Evolutionary conservation across 495 filamentous ascomycete species (phyloP), one percentile per base, ranked within the genome.

Genomic region (Podospora appendiculata): DNA sequence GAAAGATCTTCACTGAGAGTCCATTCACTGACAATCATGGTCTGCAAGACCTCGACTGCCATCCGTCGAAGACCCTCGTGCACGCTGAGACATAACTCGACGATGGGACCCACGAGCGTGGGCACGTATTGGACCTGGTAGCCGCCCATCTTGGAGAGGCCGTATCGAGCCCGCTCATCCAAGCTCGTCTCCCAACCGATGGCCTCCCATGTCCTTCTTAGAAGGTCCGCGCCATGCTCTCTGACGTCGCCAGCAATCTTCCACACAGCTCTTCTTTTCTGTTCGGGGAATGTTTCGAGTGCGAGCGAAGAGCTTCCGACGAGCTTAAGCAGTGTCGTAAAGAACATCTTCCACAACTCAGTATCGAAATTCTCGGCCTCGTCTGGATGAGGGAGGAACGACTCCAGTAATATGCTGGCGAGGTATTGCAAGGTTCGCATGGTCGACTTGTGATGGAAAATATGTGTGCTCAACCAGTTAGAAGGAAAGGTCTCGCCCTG

Each of bases 41-140:
- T 94, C 62, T 95, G 89, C 39, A 99, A 70, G 33, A 97, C 87
- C 70, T 92, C 87, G 32, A 97, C 88, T 10, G 93, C 93, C 59
- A 93, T 92, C 52, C 83, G 81, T 53, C 94, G 79, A 51, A 99
- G 70, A 2, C 90, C 90, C 63, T 95, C 90, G 54, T 99, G 93
- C 8, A 96, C 90, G 61, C 91, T 96, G 16, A 99, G 75, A 59
- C 93, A 99, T 13, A 97, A 76, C 59, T 93, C 90, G 34, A 99
- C 86, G 52, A 96, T 93, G 3, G 92, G 90, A 16, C 86, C 83
- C 9, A 99, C 89, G 11, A 97, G 75, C 32, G 83, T 86, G 13
- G 93, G 93, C 39, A 97, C 93, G 53, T 96, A 99, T 73, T 96
- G 93, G 17, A 99, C 94, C 66, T 99, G 93, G 58, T 95, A 97